Evolutionary conservation across 2,329 filamentous ascomycete genomes (phyloP).

Genomic region (Talaromyces sp.): DNA sequence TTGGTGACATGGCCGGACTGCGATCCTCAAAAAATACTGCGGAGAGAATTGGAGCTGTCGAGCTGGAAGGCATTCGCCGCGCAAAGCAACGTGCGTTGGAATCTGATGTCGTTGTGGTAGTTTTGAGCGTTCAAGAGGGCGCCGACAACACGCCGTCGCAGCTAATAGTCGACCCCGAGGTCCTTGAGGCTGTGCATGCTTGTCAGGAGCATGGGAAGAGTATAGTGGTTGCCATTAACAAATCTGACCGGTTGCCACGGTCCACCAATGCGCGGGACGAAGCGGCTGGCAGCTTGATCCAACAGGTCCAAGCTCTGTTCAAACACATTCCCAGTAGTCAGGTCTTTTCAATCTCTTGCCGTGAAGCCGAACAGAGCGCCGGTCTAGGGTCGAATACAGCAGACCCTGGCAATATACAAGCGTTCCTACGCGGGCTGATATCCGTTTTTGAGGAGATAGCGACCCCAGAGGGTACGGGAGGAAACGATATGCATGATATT

Average conservation of each 20-base stretch:
- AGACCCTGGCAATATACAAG: slow-evolving; percentile 65
- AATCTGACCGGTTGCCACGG: slow-evolving; percentile 50
- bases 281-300: slow-evolving; percentile 27
- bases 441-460: slow-evolving; percentile 57
- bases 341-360: slow-evolving; percentile 70
- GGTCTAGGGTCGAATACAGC: background rate
- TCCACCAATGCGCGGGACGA: slow-evolving; percentile 17
- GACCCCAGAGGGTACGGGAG: slow-evolving; percentile 35
- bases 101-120: slow-evolving; percentile 79
- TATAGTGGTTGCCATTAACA: slow-evolving; percentile 61
- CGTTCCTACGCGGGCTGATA: slow-evolving; percentile 66
- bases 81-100: slow-evolving; percentile 76
- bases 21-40: slow-evolving; percentile 44
- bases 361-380: slow-evolving; percentile 47
- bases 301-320: slow-evolving; percentile 40
- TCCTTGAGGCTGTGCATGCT: slow-evolving; percentile 51
- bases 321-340: slow-evolving; percentile 43
- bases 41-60: slow-evolving; percentile 64
- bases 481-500: slow-evolving; percentile 37
- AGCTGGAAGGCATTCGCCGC: slow-evolving; percentile 84
- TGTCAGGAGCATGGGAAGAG: slow-evolving; percentile 50
- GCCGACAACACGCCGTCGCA: slow-evolving; percentile 28
- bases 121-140: slow-evolving; percentile 67
- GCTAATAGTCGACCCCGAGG: slow-evolving; percentile 53
- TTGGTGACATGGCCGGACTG: slow-evolving; percentile 92